These are phyloP conservation scores for Cucurbita maxima DNA, from an alignment of 306 rosid genomes.

Conservation along the genomic window DNA sequence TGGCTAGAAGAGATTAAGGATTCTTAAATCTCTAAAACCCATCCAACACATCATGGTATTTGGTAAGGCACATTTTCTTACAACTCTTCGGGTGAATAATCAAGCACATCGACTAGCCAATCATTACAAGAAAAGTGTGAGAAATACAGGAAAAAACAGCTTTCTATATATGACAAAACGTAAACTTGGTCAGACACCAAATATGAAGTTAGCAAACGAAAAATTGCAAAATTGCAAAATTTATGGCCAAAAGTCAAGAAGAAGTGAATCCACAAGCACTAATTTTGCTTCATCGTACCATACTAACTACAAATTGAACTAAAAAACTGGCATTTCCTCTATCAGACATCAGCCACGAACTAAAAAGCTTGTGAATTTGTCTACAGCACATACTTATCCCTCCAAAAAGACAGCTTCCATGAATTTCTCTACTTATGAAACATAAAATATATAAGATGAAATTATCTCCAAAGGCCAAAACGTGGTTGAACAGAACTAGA, in stretches of 20 bases:
- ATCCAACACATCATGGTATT: no score
- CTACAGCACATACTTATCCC: neutral
- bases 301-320: neutral
- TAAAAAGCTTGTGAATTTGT: neutral
- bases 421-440: neutral
- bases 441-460: neutral
- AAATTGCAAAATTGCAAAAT: neutral
- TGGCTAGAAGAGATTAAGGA: no score
- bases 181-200: neutral
- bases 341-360: neutral
- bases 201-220: neutral
- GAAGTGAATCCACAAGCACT: neutral
- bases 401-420: neutral
- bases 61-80: no score
- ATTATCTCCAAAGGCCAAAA: neutral
- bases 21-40: no score
- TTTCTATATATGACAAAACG: no score
- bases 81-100: no score
- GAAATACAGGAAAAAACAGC: no score
- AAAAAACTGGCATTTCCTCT: neutral
- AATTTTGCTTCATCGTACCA: neutral
- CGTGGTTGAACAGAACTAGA: neutral
- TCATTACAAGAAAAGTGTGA: no score
- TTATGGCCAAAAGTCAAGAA: neutral
- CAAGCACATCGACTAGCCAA: no score